Evolutionary conservation across 2,329 filamentous ascomycete genomes (phyloP).

Genomic region (Ploettnerulaceae sp.): DNA sequence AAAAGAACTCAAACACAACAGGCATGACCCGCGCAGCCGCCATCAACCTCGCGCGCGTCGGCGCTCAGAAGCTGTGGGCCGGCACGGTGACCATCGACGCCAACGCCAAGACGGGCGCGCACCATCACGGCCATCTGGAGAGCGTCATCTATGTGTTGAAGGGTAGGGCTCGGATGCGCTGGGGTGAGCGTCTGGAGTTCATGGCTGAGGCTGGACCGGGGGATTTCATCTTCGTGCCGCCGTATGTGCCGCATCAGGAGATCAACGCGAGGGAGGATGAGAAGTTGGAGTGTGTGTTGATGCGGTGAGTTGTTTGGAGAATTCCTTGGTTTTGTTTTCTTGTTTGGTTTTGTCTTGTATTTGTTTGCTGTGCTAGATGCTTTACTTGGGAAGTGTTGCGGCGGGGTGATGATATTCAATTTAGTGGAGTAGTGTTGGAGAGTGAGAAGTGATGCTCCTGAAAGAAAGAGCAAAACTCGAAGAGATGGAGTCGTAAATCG

Average conservation of each 20-base stretch:
- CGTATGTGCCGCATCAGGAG: constrained; percentile 43
- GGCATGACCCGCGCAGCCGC: constrained; percentile 41
- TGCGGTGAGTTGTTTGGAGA: constrained; percentile 10
- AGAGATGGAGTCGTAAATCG: too few species aligned
- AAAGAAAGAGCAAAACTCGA: too few species aligned
- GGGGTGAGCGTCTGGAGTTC: constrained; percentile 42
- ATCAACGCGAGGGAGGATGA: constrained; percentile 41
- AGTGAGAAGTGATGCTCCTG: too few species aligned
- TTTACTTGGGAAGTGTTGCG: background rate
- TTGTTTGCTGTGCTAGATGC: too few species aligned
- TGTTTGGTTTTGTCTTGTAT: too few species aligned
- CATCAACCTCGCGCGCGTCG: constrained; percentile 40
- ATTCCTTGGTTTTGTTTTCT: too few species aligned
- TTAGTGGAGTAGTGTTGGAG: background rate
- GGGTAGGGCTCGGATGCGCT: constrained; percentile 42
- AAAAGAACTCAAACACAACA: too few species aligned
- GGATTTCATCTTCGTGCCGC: constrained; percentile 44
- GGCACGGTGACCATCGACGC: constrained; percentile 39
- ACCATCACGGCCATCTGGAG: constrained; percentile 43
- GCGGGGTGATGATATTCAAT: background rate
- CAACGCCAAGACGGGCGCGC: constrained; percentile 42
- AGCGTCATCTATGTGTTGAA: constrained; percentile 43
- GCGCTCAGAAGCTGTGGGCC: constrained; percentile 42
- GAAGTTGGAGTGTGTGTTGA: constrained; percentile 37
- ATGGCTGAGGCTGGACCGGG: constrained; percentile 42